Conservation (phyloP, 2,329 filamentous ascomycete genomes). For the Meredithiella fracta region DNA sequence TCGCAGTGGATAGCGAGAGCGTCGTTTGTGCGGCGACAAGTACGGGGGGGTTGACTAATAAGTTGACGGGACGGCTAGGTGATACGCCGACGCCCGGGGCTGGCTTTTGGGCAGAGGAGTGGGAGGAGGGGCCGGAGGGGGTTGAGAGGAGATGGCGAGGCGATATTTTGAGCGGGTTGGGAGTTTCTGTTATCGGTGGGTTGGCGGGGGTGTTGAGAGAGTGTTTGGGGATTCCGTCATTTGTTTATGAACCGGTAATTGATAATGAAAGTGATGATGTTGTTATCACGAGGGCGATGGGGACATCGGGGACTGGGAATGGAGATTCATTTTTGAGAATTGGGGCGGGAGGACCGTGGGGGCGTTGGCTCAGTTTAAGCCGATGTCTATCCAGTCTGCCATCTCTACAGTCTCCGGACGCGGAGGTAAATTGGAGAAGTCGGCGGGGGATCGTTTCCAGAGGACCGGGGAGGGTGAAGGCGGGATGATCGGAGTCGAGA, state of each 20-base stretch:
- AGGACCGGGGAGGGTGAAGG: constrained; percentile 62
- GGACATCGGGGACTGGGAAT: constrained; percentile 67
- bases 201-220: constrained; percentile 37
- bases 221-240: constrained; percentile 37
- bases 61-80: constrained; percentile 67
- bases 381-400: constrained; percentile 36
- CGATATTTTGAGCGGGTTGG: neutral
- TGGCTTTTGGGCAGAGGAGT: constrained; percentile 82
- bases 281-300: constrained; percentile 28
- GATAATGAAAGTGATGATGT: neutral
- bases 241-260: constrained; percentile 22
- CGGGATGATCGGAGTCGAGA: constrained; percentile 70
- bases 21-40: constrained; percentile 52
- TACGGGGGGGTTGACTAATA: constrained; percentile 74
- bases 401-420: constrained; percentile 50
- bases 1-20: constrained; percentile 62
- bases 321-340: constrained; percentile 72
- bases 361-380: constrained; percentile 52
- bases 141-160: neutral
- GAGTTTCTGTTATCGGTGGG: constrained; percentile 25
- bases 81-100: constrained; percentile 74
- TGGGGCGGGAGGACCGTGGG: constrained; percentile 54
- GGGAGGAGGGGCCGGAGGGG: constrained; percentile 33
- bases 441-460: constrained; percentile 57
- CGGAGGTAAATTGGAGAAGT: constrained; percentile 55